Base-by-base conservation (phyloP, 2,329 filamentous ascomycete species). In the Daldinia sp. region DNA sequence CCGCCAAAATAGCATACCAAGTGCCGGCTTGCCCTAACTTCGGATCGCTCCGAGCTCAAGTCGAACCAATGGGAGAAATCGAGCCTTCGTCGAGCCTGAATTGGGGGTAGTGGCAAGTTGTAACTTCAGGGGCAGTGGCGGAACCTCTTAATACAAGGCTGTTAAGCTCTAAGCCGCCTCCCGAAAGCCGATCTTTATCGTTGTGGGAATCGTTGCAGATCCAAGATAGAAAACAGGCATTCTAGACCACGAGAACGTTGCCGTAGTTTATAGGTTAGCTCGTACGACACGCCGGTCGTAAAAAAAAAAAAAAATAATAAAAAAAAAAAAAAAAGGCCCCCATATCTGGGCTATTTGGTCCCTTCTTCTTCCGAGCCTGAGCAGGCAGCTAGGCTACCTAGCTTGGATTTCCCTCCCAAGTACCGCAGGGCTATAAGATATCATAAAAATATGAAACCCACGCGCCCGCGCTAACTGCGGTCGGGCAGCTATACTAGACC, bases 51-150 rank as follows among this genome's bases (percentile, higher is more conserved):
- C 39, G 52, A 39, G 13, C 23, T 10, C 21, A 45, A 13, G 1
- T 45, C 49, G 19, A 8, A 10, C 61, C 55, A 63, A 63, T 63
- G 48, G 45, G 61, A 59, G 55, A 32, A 58, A 30, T 56, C 29
- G 4, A 10, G 19, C 13, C 2, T 21, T 15, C 8, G 21, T 35
- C 45, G 29, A 55, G 51, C 58, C 58, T 51, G 58, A 55, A 61
- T 55, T 55, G 43, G 45, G 34, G 45, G 11, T 1, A 25, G 45
- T 32, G 29, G 35, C 45, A 50, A 25, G 45, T 32, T 15, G 35
- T 37, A 50, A 55, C 39, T 27, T 30, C 35, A 37, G 32, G 30
- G 49, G 9, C 49, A n/a, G 8, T 25, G 29, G 27, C 19, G 34
- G 11, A 37, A 34, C 37, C 34, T 23, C 48, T 50, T 60, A 45